These are phyloP conservation scores for Musa balbisiana DNA, from an alignment of 202 grass and related monocot species.

Conservation along the genomic window DNA sequence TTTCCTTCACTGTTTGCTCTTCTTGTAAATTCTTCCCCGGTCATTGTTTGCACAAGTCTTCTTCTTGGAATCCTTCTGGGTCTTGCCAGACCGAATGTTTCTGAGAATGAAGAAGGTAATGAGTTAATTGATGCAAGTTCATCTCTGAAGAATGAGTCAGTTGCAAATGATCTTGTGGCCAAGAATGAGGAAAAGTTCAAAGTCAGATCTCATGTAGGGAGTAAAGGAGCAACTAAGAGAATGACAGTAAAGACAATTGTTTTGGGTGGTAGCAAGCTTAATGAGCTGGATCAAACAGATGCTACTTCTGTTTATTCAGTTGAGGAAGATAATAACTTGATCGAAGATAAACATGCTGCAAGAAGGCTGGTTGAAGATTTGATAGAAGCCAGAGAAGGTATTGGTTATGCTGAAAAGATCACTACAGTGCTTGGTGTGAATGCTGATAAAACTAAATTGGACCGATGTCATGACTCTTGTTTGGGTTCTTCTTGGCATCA, in stretches of 20 bases:
- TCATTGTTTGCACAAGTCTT: conserved; percentile 50
- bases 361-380: neutral
- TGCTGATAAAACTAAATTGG: neutral
- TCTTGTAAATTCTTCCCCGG: conserved; percentile 39
- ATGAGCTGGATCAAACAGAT: neutral
- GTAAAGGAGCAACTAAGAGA: neutral
- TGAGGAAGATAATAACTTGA: neutral
- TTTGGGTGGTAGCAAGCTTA: neutral
- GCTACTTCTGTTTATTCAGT: neutral
- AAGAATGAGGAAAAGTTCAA: neutral
- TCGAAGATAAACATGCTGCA: conserved; percentile 16
- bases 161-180: conserved; percentile 24
- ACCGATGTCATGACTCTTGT: neutral
- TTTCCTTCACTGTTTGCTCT: conserved; percentile 50
- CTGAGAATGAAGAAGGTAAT: conserved; percentile 28
- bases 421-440: neutral
- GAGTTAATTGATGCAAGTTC: no score
- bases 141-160: conserved; percentile 29
- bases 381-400: conserved; percentile 20
- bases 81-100: conserved; percentile 49
- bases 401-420: neutral
- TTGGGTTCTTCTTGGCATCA: neutral
- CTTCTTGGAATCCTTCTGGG: conserved; percentile 59
- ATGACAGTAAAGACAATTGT: neutral
- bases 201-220: neutral